phyloP scores from a whole-genome alignment of 805 yeast species.

The Saturnispora mendoncae region DNA sequence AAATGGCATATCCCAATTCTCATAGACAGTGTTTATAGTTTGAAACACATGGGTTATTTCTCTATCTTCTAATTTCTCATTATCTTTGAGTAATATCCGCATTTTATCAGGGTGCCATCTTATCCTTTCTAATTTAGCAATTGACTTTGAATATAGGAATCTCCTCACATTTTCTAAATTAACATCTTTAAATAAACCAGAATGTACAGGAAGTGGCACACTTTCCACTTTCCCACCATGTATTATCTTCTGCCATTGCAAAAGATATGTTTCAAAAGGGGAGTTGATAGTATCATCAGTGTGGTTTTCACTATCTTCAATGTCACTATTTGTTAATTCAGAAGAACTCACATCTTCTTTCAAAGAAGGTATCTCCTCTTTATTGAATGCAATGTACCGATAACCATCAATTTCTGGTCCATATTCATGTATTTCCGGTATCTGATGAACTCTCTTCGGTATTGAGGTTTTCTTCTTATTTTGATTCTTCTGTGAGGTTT shows the following conservation, averaged over 20 bases:
- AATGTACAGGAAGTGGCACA: conserved; percentile 19
- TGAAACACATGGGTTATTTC: conserved; percentile 36
- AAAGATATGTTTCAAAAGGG: conserved; percentile 20
- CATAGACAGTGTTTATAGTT: conserved; percentile 33
- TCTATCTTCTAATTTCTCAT: background rate
- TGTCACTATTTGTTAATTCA: background rate
- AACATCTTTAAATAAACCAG: conserved; percentile 14
- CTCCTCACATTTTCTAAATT: conserved; percentile 8
- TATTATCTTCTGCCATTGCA: conserved; percentile 23
- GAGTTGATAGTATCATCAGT: conserved; percentile 4
- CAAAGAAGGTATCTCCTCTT: conserved; percentile 10
- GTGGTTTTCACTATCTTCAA: conserved; percentile 5
- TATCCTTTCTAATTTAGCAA: conserved; percentile 41
- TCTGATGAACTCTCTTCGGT: background rate
- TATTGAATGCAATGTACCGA: conserved; percentile 31
- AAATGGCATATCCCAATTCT: conserved; percentile 3
- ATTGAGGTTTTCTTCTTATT: background rate
- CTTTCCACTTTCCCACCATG: conserved; percentile 1
- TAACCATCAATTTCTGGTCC: conserved; percentile 36
- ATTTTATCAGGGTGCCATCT: conserved; percentile 70
- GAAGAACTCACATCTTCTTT: background rate
- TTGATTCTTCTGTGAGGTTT: too few species aligned
- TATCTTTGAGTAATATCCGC: conserved; percentile 21
- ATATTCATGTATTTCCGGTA: conserved; percentile 20
- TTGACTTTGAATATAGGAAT: conserved; percentile 16